Percentiles rank a stretch among this genome's conserved stretches.
Conservation (phyloP, 345 rosid genomes). For the Pugionium dolabratum region DNA sequence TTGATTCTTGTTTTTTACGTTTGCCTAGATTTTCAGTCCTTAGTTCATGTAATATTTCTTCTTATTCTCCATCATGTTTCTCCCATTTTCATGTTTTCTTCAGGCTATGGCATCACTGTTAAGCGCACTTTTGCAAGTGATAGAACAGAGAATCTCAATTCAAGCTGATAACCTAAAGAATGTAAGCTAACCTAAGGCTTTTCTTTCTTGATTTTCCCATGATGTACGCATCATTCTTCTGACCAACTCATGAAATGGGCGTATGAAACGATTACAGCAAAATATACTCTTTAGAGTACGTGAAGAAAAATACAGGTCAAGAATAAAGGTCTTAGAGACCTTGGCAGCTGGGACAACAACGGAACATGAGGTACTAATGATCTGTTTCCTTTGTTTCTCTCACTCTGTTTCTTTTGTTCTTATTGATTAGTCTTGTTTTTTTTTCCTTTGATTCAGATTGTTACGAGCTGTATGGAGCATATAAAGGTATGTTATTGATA, state of each 20-base stretch:
- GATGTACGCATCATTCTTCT: constrained; percentile 24
- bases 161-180: constrained; percentile 71
- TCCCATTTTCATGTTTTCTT: constrained; percentile 17
- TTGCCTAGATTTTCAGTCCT: constrained; percentile 16
- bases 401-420: neutral
- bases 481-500: constrained; percentile 44
- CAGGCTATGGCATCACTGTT: constrained; percentile 59
- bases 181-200: constrained; percentile 47
- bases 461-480: constrained; percentile 48
- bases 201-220: constrained; percentile 21
- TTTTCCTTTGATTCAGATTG: constrained; percentile 43
- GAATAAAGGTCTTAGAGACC: constrained; percentile 73
- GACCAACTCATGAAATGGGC: constrained; percentile 33
- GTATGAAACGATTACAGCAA: constrained; percentile 59
- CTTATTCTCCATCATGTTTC: constrained; percentile 16
- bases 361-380: constrained; percentile 92
- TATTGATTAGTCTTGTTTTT: constrained; percentile 27
- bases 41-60: constrained; percentile 22
- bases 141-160: constrained; percentile 70
- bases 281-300: constrained; percentile 60
- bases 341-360: constrained; percentile 66
- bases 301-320: constrained; percentile 76
- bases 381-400: constrained; percentile 18
- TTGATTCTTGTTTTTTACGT: constrained; percentile 17
- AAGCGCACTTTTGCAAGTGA: constrained; percentile 62